Conservation (phyloP, 164 flowering plant species). For the Stephania cephalantha region DNA sequence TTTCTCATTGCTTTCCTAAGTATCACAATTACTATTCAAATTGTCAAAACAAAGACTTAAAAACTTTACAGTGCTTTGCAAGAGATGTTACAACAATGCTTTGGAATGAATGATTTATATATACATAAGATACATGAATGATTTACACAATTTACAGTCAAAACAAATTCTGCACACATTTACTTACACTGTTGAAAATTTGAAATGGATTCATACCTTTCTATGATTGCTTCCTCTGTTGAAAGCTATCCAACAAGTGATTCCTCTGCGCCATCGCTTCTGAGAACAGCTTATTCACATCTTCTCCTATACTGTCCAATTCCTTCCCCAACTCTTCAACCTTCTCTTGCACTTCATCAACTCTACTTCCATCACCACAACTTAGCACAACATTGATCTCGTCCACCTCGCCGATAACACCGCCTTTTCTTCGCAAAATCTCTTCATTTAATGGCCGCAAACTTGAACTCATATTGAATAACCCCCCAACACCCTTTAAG, state of each 20-base stretch:
- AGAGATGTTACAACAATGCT: background rate
- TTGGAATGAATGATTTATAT: background rate
- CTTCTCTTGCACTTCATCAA: slow-evolving; percentile 30
- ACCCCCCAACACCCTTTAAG: slow-evolving; percentile 10
- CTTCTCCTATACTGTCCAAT: slow-evolving; percentile 24
- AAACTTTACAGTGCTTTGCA: background rate
- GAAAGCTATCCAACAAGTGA: slow-evolving; percentile 32
- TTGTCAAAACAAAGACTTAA: too few species aligned
- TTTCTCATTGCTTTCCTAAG: background rate
- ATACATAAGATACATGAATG: background rate
- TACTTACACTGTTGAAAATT: background rate
- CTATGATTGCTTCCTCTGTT: slow-evolving; percentile 8
- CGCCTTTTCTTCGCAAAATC: slow-evolving; percentile 5
- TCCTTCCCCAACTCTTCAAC: slow-evolving; percentile 26
- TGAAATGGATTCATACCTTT: background rate
- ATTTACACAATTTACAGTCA: background rate
- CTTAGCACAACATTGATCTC: slow-evolving; percentile 34
- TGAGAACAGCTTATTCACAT: slow-evolving; percentile 37
- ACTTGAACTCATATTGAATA: slow-evolving; percentile 18
- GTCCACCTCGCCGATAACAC: slow-evolving; percentile 25
- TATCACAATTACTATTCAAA: background rate
- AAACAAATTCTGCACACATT: too few species aligned
- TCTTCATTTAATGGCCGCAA: slow-evolving; percentile 9
- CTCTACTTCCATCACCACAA: slow-evolving; percentile 12
- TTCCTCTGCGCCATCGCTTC: slow-evolving; percentile 37